A percentile compares a stretch with the other conserved stretches of the same genome.
Evolutionary conservation across 768 basidiomycete genomes (phyloP).

Genomic region (Chalciporus chontae): DNA sequence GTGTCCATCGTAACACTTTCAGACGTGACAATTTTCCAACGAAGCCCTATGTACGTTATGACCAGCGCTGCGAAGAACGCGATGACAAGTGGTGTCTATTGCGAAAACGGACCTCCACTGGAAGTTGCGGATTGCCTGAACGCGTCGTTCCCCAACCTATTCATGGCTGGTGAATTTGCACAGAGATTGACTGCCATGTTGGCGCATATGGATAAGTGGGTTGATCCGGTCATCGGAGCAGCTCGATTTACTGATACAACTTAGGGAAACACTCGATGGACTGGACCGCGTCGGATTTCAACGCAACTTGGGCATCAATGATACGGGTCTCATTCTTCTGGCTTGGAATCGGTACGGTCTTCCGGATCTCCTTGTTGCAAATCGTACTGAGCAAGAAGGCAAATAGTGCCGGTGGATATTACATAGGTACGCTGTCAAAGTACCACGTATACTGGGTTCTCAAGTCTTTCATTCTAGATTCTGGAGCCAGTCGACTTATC

Average conservation of each 20-base stretch:
- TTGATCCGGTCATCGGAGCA: background rate
- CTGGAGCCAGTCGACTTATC: conserved; percentile 40
- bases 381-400: background rate
- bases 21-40: conserved; percentile 7
- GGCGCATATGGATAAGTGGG: background rate
- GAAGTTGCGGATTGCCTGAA: conserved; percentile 6
- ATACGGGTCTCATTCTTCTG: conserved; percentile 27
- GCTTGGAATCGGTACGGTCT: conserved; percentile 4
- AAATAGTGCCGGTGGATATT: conserved; percentile 34
- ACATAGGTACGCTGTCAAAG: conserved; percentile 27
- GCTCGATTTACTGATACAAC: background rate
- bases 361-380: conserved; percentile 7
- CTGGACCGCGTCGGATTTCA: conserved; percentile 4
- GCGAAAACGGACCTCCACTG: conserved; percentile 3
- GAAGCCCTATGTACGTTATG: conserved; percentile 6
- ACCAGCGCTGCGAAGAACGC: conserved; percentile 1
- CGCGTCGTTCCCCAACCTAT: background rate
- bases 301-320: conserved; percentile 30
- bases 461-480: conserved; percentile 11
- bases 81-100: conserved; percentile 2
- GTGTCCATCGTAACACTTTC: background rate
- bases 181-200: conserved; percentile 3
- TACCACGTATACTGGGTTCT: too few relatives aligned
- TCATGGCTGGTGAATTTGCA: conserved; percentile 3
- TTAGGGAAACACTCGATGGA: conserved; percentile 6